Evolutionary conservation across 2,329 filamentous ascomycete species (phyloP), one percentile per base, ranked within the genome.

Genomic region (Thielaviopsis euricoi): DNA sequence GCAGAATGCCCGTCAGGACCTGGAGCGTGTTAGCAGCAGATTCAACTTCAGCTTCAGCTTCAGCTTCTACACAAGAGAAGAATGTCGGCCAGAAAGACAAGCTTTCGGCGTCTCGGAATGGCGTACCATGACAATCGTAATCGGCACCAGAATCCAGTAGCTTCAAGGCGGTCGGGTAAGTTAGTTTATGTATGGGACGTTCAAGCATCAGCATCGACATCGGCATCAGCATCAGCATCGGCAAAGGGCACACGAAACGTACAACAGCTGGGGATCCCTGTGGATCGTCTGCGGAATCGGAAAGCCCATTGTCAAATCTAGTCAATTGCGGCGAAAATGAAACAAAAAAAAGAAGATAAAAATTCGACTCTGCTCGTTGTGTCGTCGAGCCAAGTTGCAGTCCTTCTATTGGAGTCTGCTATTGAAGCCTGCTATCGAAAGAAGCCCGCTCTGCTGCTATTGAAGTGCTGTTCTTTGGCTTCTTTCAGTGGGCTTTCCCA

Each of bases 111-210:
- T n/a, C n/a, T n/a, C n/a, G n/a, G n/a, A n/a, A n/a, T n/a, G 17
- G 23, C 57, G 48, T 54, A 62, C 85, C 94, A 98, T 98, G 68
- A 98, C 93, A 66, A 95, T 79, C 52, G 91, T 95, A 71, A 98
- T 98, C 62, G 93, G 93, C 62, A 96, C 85, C 61, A 98, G 79
- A 72, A 98, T 98, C 93, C 93, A 98, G 78, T 96, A 97, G 75
- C 93, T 98, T 66, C 57, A n/a, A n/a, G n/a, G n/a, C 61, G 21
- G 57, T 57, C 58, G 19, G 19, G 60, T 65, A 53, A 68, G 68
- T 58, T 61, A 62, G 55, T 58, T 63, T 64, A 61, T 25, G 26
- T 23, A 25, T 57, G n/a, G n/a, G n/a, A n/a, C n/a, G n/a, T n/a
- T n/a, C n/a, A n/a, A n/a, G n/a, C n/a, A n/a, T n/a, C n/a, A n/a